Base-by-base conservation (phyloP, 1,284 basidiomycete genomes). In the Exsudoporus floridanus region DNA sequence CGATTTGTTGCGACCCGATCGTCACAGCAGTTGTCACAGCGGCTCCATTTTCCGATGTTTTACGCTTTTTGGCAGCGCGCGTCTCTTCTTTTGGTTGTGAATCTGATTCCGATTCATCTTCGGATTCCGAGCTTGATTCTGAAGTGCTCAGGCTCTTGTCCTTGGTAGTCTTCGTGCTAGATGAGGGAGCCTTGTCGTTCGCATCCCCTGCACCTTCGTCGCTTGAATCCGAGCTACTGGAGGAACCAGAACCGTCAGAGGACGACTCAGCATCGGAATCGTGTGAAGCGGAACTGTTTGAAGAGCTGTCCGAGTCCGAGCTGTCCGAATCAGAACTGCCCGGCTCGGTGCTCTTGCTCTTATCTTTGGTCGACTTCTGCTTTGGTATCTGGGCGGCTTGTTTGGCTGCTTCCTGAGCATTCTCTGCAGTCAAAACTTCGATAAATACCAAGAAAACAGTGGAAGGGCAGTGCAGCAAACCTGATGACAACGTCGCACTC, bases 51-150 rank as follows among this genome's bases (percentile, higher is more conserved):
- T 77, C 74, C 31, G 75, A 73, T 3, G 74, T 79, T 51, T 80
- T 80, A 38, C 80, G 82, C 64, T 83, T 89, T 69, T 89, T 88
- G 1, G 74, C 72, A 10, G 74, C 69, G 46, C 70, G 74, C 2
- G 52, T 44, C 9, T 67, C 61, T 10, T 56, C 34, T 7, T 41
- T 35, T 19, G 7, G 39, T 27, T 38, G 35, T 12, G 51, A 12
- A 13, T 49, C 42, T 18, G 45, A 38, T 10, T 52, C 40, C 2
- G 52, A 51, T n/a, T 57, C 55, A n/a, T 56, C 60, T 7, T 61
- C 67, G 3, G 60, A 66, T 23, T 63, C 60, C 27, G 65, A 64
- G 37, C 61, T 58, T n/a, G 62, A 65, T 21, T 60, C 62, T 8
- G 61, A 62, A 28, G 46, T 48, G 35, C 45, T 53, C 30, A 53